phyloP scores from a whole-genome alignment of 2,329 filamentous ascomycete genomes.

The Penicillium polonicum region DNA sequence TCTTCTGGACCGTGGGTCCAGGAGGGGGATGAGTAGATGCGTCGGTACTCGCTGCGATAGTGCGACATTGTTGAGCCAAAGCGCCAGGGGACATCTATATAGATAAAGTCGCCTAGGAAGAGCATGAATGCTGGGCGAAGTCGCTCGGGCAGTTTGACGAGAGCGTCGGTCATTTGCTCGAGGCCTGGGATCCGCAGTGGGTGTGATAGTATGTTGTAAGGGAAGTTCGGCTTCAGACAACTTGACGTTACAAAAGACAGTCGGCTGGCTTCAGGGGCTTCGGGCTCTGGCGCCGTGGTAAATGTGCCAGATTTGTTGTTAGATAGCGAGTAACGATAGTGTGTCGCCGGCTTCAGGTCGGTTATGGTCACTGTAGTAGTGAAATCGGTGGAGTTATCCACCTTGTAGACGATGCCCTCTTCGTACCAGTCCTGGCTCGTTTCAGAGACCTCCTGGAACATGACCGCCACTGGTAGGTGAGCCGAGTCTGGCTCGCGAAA shows the following conservation, averaged over 20 bases:
- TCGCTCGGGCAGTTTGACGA: conserved; percentile 65
- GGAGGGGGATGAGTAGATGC: conserved; percentile 92
- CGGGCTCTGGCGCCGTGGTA: conserved; percentile 69
- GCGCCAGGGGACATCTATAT: conserved; percentile 73
- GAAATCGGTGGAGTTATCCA: conserved; percentile 77
- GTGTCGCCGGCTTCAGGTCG: conserved; percentile 66
- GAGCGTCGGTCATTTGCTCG: conserved; percentile 68
- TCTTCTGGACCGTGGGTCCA: conserved; percentile 66
- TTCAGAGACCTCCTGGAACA: conserved; percentile 50
- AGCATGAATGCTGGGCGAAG: conserved; percentile 56
- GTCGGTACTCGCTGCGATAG: conserved; percentile 88
- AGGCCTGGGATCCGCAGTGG: conserved; percentile 80
- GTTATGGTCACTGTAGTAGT: conserved; percentile 69
- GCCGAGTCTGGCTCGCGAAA: conserved; percentile 77
- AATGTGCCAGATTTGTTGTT: conserved; percentile 86
- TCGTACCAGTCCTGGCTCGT: conserved; percentile 57
- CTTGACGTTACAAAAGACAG: conserved; percentile 92
- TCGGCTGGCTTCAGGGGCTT: conserved; percentile 62
- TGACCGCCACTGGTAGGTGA: conserved; percentile 73
- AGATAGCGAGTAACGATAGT: conserved; percentile 81
- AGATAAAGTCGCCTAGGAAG: conserved; percentile 54
- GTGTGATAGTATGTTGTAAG: conserved; percentile 82
- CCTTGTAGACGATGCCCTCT: conserved; percentile 63
- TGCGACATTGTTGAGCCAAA: conserved; percentile 70
- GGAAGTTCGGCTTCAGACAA: conserved; percentile 87